Base-by-base conservation (phyloP, 768 basidiomycete genomes). In the Pulveroboletus sp. region DNA sequence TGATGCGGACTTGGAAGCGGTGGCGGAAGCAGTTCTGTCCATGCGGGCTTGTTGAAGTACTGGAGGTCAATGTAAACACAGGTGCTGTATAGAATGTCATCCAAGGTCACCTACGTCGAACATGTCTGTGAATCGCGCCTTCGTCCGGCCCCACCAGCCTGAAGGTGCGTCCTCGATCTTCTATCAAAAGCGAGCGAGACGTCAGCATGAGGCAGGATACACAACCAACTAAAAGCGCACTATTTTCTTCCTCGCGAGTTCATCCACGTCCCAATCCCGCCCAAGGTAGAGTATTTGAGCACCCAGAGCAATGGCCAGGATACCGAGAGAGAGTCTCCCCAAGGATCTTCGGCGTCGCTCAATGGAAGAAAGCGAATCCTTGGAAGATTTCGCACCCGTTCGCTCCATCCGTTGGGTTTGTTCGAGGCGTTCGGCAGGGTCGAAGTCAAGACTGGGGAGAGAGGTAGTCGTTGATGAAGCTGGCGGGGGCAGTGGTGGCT, bases 21-120 rank as follows among this genome's bases (percentile, higher is more conserved):
- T 38, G 90, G 85, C 0, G 95, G 96, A 2, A 99, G 80, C 2
- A 99, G 79, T 64, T 94, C 92, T 27, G 86, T 76, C 89, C 92
- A 96, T 40, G 85, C 81, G 3, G 96, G 96, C 73, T 98, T 89
- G 63, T 85, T 91, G 71, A 98, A 93, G 66, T 83, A 84, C 91
- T 96, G 58, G 9, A 3, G 42, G 31, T 0, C 2, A 30, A 43
- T 30, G 21, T 52, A 21, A 55, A 33, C 14, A 27, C 8, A 42
- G 2, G 8, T 3, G 1, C 8, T 18, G 24, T 17, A 27, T 4
- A 5, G 10, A 13, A 37, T 24, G 43, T 18, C 26, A 39, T 27
- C 8, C 4, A 24, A 41, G 43, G 7, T 7, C 26, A 71, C 84
- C 41, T 64, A 89, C 89, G 57, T 83, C 84, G 50, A 89, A 87